Percentiles rank a stretch among this genome's conserved stretches.
phyloP scores from a whole-genome alignment of 257 asterid species.

The Oldenlandia corymbosa region DNA sequence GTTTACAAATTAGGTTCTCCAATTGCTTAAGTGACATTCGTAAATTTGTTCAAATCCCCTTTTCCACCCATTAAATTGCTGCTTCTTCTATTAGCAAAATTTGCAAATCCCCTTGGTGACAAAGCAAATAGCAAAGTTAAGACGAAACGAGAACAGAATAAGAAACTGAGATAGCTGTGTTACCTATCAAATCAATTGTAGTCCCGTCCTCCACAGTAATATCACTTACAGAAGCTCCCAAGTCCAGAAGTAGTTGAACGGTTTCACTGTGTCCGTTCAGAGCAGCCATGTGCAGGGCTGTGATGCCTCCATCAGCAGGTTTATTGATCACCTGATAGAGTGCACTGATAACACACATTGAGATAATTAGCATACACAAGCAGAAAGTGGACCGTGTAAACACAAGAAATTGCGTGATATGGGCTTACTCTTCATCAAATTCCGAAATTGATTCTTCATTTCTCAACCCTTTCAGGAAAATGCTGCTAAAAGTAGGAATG shows the following conservation, averaged over 20 bases:
- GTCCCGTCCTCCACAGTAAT: conserved; percentile 73
- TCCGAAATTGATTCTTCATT: conserved; percentile 38
- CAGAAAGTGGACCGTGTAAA: not conserved
- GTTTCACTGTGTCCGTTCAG: conserved; percentile 74
- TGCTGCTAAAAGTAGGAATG: conserved; percentile 51
- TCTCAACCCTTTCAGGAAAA: conserved; percentile 39
- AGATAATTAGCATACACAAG: conserved; percentile 10
- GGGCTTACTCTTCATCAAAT: conserved; percentile 49
- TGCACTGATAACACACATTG: conserved; percentile 32
- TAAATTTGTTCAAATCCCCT: too few species aligned
- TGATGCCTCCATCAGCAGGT: conserved; percentile 88
- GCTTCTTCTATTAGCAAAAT: too few species aligned
- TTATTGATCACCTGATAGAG: conserved; percentile 56
- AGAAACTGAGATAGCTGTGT: conserved; percentile 6
- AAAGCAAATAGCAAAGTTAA: too few species aligned
- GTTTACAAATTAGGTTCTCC: not conserved
- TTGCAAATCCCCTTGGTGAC: too few species aligned
- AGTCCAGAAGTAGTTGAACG: conserved; percentile 68
- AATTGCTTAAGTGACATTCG: not conserved
- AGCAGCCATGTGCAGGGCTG: conserved; percentile 92
- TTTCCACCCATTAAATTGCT: too few species aligned
- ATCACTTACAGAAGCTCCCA: conserved; percentile 65
- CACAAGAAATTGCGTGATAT: conserved; percentile 6
- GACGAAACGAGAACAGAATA: not conserved
- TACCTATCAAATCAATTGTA: conserved; percentile 80